Evolutionary conservation across 2,329 filamentous ascomycete genomes (phyloP).

Genomic region (Purpureocillium takamizusanense): DNA sequence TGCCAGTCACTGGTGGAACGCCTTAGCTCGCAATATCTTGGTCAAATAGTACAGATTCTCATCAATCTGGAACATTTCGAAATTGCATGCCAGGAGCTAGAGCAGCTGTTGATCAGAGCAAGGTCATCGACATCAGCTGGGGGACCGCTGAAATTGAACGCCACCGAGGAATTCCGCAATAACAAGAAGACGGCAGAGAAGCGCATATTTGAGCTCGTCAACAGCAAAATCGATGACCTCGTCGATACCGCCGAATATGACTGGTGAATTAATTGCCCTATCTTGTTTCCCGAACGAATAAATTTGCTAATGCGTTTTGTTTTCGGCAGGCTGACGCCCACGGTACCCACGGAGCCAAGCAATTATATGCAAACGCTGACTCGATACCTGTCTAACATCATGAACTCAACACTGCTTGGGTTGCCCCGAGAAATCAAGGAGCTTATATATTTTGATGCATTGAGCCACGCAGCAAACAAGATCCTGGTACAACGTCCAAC

Average conservation of each 20-base stretch:
- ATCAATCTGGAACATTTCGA: conserved; percentile 98
- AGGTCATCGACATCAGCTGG: conserved; percentile 74
- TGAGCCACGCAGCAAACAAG: conserved; percentile 81
- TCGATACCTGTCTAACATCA: conserved; percentile 87
- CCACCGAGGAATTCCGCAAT: conserved; percentile 76
- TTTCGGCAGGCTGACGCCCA: conserved; percentile 37
- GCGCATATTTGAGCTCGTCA: conserved; percentile 95
- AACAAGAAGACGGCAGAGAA: conserved; percentile 97
- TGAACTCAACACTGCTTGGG: conserved; percentile 87
- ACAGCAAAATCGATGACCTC: conserved; percentile 96
- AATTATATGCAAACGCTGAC: conserved; percentile 96
- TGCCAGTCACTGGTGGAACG: conserved; percentile 84
- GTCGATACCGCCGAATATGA: conserved; percentile 97
- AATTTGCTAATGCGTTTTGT: not conserved
- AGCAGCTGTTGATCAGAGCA: conserved; percentile 75
- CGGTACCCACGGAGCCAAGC: conserved; percentile 62
- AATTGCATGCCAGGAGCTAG: conserved; percentile 80
- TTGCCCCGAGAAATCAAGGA: conserved; percentile 95
- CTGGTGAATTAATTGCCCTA: conserved; percentile 42
- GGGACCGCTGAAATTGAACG: conserved; percentile 68
- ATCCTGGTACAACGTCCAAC: conserved; percentile 50
- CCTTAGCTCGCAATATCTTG: conserved; percentile 84
- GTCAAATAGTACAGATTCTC: conserved; percentile 95
- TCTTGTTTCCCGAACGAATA: not conserved
- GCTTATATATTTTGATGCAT: conserved; percentile 93